Evolutionary conservation across 768 basidiomycete genomes (phyloP).

Genomic region (Leucogyrophana mollusca): DNA sequence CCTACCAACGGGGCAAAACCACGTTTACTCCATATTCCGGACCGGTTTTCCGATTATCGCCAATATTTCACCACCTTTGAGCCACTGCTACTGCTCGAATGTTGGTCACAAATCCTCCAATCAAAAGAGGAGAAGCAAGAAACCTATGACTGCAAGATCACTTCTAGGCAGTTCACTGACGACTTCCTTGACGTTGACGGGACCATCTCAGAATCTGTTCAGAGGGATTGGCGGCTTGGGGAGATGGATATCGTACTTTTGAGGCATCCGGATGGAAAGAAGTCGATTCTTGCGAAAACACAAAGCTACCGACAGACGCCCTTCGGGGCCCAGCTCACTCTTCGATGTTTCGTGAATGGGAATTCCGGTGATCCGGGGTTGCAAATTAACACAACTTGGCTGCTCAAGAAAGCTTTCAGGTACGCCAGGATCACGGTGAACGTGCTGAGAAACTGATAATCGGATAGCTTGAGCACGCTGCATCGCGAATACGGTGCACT

Average conservation of each 20-base stretch:
- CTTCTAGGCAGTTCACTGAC: slow-evolving; percentile 68
- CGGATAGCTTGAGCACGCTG: slow-evolving; percentile 77
- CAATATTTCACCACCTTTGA: slow-evolving; percentile 79
- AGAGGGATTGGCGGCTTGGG: slow-evolving; percentile 69
- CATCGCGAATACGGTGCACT: slow-evolving; percentile 92
- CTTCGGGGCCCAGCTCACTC: slow-evolving; percentile 51
- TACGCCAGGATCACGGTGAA: slow-evolving; percentile 24
- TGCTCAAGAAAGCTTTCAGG: slow-evolving; percentile 80
- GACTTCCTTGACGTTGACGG: slow-evolving; percentile 83
- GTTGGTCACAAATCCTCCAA: slow-evolving; percentile 84
- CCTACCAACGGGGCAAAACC: slow-evolving; percentile 43
- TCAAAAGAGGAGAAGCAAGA: slow-evolving; percentile 68
- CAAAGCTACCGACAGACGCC: slow-evolving; percentile 41
- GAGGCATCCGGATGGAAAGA: slow-evolving; percentile 51
- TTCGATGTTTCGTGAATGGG: slow-evolving; percentile 52
- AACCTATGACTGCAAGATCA: slow-evolving; percentile 60
- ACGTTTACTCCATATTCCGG: slow-evolving; percentile 49
- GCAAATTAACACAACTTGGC: slow-evolving; percentile 66
- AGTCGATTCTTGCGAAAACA: slow-evolving; percentile 71
- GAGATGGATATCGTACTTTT: slow-evolving; percentile 90
- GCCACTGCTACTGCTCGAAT: slow-evolving; percentile 83
- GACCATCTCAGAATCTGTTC: slow-evolving; percentile 53
- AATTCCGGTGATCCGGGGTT: slow-evolving; percentile 58
- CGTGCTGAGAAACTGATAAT: slow-evolving; percentile 6
- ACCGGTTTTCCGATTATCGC: slow-evolving; percentile 58